These are phyloP conservation scores for Fusarium zealandicum DNA, from an alignment of 2,329 filamentous ascomycete species.

Conservation along the genomic window DNA sequence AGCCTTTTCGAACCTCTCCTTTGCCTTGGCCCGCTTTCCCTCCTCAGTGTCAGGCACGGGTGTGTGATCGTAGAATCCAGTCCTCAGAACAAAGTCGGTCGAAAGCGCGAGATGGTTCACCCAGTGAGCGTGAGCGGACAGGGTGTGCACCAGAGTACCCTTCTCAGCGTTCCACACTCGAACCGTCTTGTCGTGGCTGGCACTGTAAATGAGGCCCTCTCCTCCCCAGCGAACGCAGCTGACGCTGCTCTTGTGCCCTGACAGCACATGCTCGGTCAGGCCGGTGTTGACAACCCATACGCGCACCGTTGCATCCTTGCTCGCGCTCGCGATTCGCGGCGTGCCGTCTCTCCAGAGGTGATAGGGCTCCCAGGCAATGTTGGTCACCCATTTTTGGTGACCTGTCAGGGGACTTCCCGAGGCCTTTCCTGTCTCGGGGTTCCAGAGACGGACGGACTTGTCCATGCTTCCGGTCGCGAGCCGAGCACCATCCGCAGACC, in stretches of 20 bases:
- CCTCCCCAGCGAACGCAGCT: slow-evolving; percentile 96
- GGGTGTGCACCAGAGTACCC: slow-evolving; percentile 80
- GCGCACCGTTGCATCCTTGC: slow-evolving; percentile 87
- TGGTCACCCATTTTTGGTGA: slow-evolving; percentile 88
- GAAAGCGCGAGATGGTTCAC: slow-evolving; percentile 95
- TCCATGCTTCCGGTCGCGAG: slow-evolving; percentile 94
- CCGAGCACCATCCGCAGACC: slow-evolving; percentile 81
- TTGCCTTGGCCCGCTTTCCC: slow-evolving; percentile 77
- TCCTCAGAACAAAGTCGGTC: slow-evolving; percentile 88
- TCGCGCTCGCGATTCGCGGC: slow-evolving; percentile 82
- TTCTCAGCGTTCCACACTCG: slow-evolving; percentile 86
- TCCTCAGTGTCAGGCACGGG: slow-evolving; percentile 71
- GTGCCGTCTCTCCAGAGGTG: slow-evolving; percentile 79
- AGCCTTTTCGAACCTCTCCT: slow-evolving; percentile 84
- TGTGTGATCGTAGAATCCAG: slow-evolving; percentile 85
- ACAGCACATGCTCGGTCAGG: slow-evolving; percentile 80
- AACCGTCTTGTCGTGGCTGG: slow-evolving; percentile 89
- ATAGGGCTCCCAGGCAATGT: slow-evolving; percentile 91
- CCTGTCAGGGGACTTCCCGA: slow-evolving; percentile 76
- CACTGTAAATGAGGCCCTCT: slow-evolving; percentile 82
- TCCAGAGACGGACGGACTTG: slow-evolving; percentile 88
- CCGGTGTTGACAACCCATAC: slow-evolving; percentile 86
- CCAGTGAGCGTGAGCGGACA: slow-evolving; percentile 88
- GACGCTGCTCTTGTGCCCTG: slow-evolving; percentile 87
- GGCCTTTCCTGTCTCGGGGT: slow-evolving; percentile 79